phyloP scores from a whole-genome alignment of 768 basidiomycete species.

The Tylopilus sp. region DNA sequence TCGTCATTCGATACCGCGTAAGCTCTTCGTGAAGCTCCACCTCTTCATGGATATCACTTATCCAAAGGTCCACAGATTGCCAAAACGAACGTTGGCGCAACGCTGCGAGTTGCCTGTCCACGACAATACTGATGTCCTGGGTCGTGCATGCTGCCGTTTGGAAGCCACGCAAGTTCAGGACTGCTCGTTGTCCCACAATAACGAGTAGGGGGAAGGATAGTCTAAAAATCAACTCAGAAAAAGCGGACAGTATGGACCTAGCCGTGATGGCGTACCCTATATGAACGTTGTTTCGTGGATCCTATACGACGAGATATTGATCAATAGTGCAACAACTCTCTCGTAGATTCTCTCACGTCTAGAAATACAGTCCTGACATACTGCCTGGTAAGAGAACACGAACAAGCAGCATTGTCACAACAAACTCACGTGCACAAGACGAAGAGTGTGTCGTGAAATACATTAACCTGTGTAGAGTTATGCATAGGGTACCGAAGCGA shows the following conservation, averaged over 20 bases:
- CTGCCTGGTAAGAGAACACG: background rate
- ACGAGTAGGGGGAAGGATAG: slow-evolving; percentile 10
- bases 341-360: background rate
- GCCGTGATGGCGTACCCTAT: background rate
- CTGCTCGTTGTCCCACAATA: slow-evolving; percentile 15
- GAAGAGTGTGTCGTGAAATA: slow-evolving; percentile 1
- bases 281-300: background rate
- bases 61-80: slow-evolving; percentile 1
- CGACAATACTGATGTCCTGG: background rate
- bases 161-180: slow-evolving; percentile 1
- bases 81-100: slow-evolving; percentile 1
- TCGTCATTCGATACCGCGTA: background rate
- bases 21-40: background rate
- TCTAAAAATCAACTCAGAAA: background rate
- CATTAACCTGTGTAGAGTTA: background rate
- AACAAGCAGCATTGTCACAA: background rate
- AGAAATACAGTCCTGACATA: background rate
- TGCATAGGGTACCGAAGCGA: too few relatives aligned
- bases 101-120: background rate
- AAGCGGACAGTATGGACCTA: background rate
- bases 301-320: background rate
- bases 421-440: slow-evolving; percentile 5
- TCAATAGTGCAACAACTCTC: background rate
- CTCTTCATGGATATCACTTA: background rate
- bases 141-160: background rate